Evolutionary conservation across 306 rosid genomes (phyloP).

Genomic region (Vigna angularis): DNA sequence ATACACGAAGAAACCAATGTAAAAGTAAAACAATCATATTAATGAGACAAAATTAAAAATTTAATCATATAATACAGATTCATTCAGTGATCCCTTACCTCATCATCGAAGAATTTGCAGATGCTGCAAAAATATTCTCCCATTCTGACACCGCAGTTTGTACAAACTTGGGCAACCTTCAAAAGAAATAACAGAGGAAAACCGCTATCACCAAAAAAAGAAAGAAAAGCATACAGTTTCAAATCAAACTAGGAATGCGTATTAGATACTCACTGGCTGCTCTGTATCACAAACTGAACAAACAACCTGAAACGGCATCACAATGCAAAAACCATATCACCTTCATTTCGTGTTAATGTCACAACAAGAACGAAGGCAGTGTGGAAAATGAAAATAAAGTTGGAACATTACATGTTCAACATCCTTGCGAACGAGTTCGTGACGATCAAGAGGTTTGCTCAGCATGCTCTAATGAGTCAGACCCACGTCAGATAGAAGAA

Average conservation of each 20-base stretch:
- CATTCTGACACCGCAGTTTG: slow-evolving; percentile 92
- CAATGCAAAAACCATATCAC: slow-evolving; percentile 21
- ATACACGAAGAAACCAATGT: slow-evolving; percentile 6
- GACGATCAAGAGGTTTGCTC: slow-evolving; percentile 72
- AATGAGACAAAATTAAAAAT: slow-evolving; percentile 3
- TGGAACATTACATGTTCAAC: slow-evolving; percentile 65
- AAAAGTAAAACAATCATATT: slow-evolving; percentile 25
- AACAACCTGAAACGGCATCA: slow-evolving; percentile 72
- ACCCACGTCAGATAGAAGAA: slow-evolving; percentile 48
- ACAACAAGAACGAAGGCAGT: neutral
- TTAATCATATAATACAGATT: slow-evolving; percentile 33
- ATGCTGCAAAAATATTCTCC: slow-evolving; percentile 93
- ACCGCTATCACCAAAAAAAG: neutral
- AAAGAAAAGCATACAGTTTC: neutral
- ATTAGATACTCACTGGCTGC: slow-evolving; percentile 75
- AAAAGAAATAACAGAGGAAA: slow-evolving; percentile 3
- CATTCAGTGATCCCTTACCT: slow-evolving; percentile 57
- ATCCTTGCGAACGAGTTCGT: slow-evolving; percentile 75
- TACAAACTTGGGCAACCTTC: slow-evolving; percentile 87
- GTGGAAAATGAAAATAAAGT: slow-evolving; percentile 21
- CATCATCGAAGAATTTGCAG: slow-evolving; percentile 94
- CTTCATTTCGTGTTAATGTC: slow-evolving; percentile 10
- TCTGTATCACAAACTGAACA: slow-evolving; percentile 96
- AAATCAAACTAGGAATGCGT: slow-evolving; percentile 9
- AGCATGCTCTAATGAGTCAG: slow-evolving; percentile 62